Conservation (phyloP, 371 early-diverging fungal species). For the Saksenaea oblongispora region DNA sequence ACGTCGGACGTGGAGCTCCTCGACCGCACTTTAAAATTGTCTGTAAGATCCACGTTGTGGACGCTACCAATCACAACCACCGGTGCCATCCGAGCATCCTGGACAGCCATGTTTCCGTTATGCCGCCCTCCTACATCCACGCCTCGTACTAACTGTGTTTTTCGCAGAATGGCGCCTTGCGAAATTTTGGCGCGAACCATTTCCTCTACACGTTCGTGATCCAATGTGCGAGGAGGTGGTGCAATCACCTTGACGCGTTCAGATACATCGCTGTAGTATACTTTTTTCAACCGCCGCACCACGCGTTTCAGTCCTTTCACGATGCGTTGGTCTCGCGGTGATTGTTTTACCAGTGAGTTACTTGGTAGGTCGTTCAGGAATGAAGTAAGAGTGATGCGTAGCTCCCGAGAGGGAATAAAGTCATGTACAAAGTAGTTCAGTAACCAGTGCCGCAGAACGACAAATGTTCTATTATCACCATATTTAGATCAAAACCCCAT, state of each 20-base stretch:
- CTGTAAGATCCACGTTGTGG: not conserved
- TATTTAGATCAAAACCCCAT: not conserved
- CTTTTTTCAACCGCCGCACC: constrained; percentile 45
- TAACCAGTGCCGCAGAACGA: constrained; percentile 69
- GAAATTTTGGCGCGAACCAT: constrained; percentile 41
- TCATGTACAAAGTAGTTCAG: constrained; percentile 67
- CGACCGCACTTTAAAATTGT: not conserved
- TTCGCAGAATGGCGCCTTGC: constrained; percentile 35
- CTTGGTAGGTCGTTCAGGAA: constrained; percentile 46
- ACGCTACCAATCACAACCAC: constrained; percentile 34
- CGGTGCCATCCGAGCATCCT: constrained; percentile 26
- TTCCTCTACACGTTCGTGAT: constrained; percentile 37
- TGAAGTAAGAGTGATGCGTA: constrained; percentile 44
- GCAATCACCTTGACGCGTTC: constrained; percentile 42
- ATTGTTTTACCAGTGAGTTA: constrained; percentile 44
- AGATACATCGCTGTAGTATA: constrained; percentile 34
- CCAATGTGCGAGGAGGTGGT: constrained; percentile 44
- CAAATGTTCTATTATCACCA: constrained; percentile 53
- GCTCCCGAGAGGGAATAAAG: constrained; percentile 53
- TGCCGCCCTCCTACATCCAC: constrained; percentile 26
- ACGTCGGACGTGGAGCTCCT: not conserved
- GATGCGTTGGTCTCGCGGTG: constrained; percentile 56
- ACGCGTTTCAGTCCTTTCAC: constrained; percentile 53
- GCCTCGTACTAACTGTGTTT: constrained; percentile 31
- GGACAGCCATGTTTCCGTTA: constrained; percentile 32